phyloP scores from a whole-genome alignment of 441 rosid species.

The Erodium trifolium region DNA sequence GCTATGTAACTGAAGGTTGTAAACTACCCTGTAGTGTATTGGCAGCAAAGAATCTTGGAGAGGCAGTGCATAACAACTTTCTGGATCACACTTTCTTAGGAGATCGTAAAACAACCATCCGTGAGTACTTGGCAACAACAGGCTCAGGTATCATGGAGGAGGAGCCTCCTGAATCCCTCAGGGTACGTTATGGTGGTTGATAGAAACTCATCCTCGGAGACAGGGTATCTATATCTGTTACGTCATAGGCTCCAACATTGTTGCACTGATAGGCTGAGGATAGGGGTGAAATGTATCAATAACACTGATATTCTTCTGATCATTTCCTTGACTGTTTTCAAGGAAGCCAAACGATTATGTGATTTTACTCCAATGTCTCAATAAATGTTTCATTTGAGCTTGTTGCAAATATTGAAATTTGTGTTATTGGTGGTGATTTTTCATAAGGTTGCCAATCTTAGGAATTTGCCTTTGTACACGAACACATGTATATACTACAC shows the following conservation, averaged over 20 bases:
- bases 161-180: conserved; percentile 69
- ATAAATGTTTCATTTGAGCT: neutral
- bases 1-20: conserved; percentile 2
- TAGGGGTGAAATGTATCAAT: no score
- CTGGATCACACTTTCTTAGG: conserved; percentile 77
- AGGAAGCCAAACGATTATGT: neutral
- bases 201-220: neutral
- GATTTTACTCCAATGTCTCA: neutral
- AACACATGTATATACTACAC: no score
- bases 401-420: no score
- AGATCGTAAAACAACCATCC: conserved; percentile 58
- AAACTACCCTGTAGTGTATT: conserved; percentile 46
- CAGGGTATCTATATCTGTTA: no score
- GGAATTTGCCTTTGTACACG: no score
- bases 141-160: conserved; percentile 89
- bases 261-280: no score
- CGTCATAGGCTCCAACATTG: no score
- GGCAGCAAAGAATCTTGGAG: conserved; percentile 76
- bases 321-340: neutral
- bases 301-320: neutral
- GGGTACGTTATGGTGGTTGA: conserved; percentile 76
- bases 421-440: no score
- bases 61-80: conserved; percentile 58
- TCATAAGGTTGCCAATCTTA: no score
- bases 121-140: conserved; percentile 49